Percentiles rank a stretch among this genome's conserved stretches.
Evolutionary conservation across 2,329 filamentous ascomycete genomes (phyloP).

Genomic region (Xylaria sp.): DNA sequence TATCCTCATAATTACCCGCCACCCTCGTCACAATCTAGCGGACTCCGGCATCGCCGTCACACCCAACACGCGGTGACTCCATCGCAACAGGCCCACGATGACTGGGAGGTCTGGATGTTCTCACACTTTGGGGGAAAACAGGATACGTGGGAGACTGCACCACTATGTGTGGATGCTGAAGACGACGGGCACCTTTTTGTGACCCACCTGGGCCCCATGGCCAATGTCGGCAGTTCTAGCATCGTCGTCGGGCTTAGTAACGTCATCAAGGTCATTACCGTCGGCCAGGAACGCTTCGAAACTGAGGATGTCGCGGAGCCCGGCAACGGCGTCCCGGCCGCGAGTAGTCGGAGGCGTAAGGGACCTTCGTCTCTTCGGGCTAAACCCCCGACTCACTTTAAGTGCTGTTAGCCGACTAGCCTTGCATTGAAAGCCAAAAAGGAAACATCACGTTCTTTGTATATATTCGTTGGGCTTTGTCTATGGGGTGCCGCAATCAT

Average conservation of each 20-base stretch:
- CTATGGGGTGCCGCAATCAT: conserved; percentile 15
- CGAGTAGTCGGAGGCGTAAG: conserved; percentile 49
- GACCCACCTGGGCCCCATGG: conserved; percentile 72
- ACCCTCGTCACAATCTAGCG: conserved; percentile 38
- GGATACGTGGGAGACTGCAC: conserved; percentile 58
- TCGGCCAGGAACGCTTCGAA: conserved; percentile 74
- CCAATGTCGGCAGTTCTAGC: conserved; percentile 70
- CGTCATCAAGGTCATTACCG: conserved; percentile 74
- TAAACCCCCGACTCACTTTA: conserved; percentile 29
- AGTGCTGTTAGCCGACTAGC: conserved; percentile 33
- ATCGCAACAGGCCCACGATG: conserved; percentile 46
- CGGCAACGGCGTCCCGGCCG: conserved; percentile 53
- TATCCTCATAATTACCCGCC: conserved; percentile 36
- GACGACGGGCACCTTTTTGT: conserved; percentile 69
- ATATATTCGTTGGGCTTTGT: conserved; percentile 32
- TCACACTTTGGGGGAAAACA: conserved; percentile 57
- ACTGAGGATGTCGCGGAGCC: conserved; percentile 48
- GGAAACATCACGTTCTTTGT: conserved; percentile 28
- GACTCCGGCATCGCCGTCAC: conserved; percentile 48
- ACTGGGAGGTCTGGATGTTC: conserved; percentile 68
- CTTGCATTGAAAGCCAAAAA: conserved; percentile 9
- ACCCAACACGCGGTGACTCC: conserved; percentile 34
- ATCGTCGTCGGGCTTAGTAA: conserved; percentile 79
- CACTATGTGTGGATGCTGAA: conserved; percentile 56
- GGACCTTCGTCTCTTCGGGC: conserved; percentile 44